phyloP scores from a whole-genome alignment of 1,284 basidiomycete species.

The Neonothopanus nambi region DNA sequence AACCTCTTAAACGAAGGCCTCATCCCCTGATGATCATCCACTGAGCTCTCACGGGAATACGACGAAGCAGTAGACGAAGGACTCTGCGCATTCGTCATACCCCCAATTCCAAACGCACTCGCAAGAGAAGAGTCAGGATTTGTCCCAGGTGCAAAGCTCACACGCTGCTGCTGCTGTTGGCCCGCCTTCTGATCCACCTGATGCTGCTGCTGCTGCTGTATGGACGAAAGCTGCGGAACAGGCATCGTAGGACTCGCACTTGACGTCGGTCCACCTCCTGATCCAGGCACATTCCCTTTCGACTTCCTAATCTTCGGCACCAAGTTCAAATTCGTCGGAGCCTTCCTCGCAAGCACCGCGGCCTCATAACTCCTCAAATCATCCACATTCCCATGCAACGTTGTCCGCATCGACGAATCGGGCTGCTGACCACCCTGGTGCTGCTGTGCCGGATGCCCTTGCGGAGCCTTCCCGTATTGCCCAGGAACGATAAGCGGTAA shows the following conservation, averaged over 20 bases:
- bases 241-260: neutral
- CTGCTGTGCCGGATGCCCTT: neutral
- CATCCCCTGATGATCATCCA: conserved; percentile 27
- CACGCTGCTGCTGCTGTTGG: conserved; percentile 6
- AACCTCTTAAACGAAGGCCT: conserved; percentile 72
- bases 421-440: conserved; percentile 1
- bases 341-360: conserved; percentile 66
- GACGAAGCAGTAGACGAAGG: neutral
- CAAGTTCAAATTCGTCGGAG: conserved; percentile 55
- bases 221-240: neutral
- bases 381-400: conserved; percentile 48
- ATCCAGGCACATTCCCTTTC: conserved; percentile 23
- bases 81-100: neutral
- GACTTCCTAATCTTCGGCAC: conserved; percentile 31
- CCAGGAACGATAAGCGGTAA: neutral
- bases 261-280: neutral
- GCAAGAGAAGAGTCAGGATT: neutral
- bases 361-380: conserved; percentile 73
- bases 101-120: neutral
- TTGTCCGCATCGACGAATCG: conserved; percentile 24
- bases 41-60: conserved; percentile 37
- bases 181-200: neutral
- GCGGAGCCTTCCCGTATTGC: neutral
- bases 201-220: neutral
- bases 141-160: neutral